phyloP scores from a whole-genome alignment of 495 filamentous ascomycete genomes.

The Patellaria atrata region DNA sequence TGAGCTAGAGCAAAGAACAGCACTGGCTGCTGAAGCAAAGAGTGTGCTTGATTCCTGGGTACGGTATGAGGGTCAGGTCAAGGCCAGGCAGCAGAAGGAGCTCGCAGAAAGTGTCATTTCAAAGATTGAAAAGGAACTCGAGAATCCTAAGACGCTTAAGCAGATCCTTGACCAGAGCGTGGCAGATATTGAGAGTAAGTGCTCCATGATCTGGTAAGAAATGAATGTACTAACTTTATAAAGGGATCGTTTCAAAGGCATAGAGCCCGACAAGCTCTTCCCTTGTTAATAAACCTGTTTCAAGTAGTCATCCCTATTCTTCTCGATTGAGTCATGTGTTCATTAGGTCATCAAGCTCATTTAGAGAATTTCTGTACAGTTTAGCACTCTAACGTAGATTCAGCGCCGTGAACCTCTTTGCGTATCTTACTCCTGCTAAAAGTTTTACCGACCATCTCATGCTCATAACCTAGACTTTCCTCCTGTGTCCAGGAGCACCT shows the following conservation, averaged over 20 bases:
- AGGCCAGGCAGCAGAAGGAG: conserved; percentile 94
- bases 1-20: conserved; percentile 90
- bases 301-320: conserved; percentile 4
- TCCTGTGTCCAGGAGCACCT: conserved; percentile 16
- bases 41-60: conserved; percentile 94
- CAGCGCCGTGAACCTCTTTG: too few species aligned
- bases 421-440: too few species aligned
- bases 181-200: conserved; percentile 90
- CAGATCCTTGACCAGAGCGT: conserved; percentile 94
- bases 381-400: too few species aligned
- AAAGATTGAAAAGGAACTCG: conserved; percentile 96
- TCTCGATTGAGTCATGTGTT: background rate
- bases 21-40: conserved; percentile 84
- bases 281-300: conserved; percentile 12
- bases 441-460: too few species aligned
- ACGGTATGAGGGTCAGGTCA: conserved; percentile 94
- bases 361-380: too few species aligned
- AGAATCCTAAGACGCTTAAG: conserved; percentile 88
- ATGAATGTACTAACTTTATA: conserved; percentile 15
- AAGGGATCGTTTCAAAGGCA: conserved; percentile 22
- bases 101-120: conserved; percentile 80
- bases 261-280: conserved; percentile 7
- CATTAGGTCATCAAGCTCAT: background rate
- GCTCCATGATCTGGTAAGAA: too few species aligned
- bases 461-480: conserved; percentile 5